A percentile compares a stretch with the other conserved stretches of the same genome.
These are phyloP conservation scores for Fraxinus platypoda DNA, from an alignment of 305 asterid genomes.

Conservation along the genomic window DNA sequence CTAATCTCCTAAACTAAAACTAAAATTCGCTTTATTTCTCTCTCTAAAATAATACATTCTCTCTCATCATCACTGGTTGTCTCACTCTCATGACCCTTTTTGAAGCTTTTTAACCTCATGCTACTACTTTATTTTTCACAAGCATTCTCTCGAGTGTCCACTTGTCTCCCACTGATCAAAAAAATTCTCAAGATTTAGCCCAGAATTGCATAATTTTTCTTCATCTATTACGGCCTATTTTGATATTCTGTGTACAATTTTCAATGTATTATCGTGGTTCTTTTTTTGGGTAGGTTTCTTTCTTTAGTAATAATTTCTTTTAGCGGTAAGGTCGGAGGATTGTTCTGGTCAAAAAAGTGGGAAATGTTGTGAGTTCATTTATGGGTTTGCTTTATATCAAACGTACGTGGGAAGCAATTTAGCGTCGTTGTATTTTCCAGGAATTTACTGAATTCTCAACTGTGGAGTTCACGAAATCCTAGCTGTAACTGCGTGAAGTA, in stretches of 20 bases:
- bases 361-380: slow-evolving; percentile 56
- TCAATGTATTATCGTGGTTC: slow-evolving; percentile 14
- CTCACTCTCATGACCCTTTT: slow-evolving; percentile 55
- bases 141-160: slow-evolving; percentile 62
- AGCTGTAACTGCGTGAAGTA: slow-evolving; percentile 40
- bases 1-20: slow-evolving; percentile 12
- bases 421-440: slow-evolving; percentile 27
- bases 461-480: slow-evolving; percentile 36
- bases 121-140: slow-evolving; percentile 44
- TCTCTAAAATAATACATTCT: slow-evolving; percentile 13
- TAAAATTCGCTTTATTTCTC: slow-evolving; percentile 11
- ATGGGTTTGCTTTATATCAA: slow-evolving; percentile 56
- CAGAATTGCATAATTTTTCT: slow-evolving; percentile 14
- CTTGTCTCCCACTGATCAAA: slow-evolving; percentile 24
- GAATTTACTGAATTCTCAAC: slow-evolving; percentile 35
- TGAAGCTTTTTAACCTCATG: slow-evolving; percentile 40
- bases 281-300: neutral
- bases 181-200: slow-evolving; percentile 29
- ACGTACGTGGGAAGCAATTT: slow-evolving; percentile 84
- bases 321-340: slow-evolving; percentile 21
- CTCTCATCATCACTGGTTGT: slow-evolving; percentile 23
- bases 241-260: neutral
- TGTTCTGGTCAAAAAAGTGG: slow-evolving; percentile 53
- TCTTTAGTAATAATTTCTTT: slow-evolving; percentile 15
- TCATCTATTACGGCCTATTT: neutral